Evolutionary conservation across 768 basidiomycete genomes (phyloP).

Genomic region (Cyclocybe cylindracea): DNA sequence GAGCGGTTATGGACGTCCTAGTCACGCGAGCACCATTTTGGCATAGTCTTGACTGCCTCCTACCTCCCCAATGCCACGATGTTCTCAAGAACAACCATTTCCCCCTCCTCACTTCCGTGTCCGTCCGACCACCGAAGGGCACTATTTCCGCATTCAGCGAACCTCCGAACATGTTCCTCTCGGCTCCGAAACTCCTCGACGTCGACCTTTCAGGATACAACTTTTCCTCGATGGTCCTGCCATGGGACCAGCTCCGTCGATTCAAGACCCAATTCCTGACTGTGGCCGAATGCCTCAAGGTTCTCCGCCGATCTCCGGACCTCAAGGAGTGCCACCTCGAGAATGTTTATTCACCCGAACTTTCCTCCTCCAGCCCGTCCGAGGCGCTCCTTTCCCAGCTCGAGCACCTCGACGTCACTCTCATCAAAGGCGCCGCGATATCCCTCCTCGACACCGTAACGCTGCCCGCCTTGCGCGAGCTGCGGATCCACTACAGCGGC

Average conservation of each 20-base stretch:
- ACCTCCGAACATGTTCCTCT: constrained; percentile 23
- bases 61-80: constrained; percentile 24
- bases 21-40: constrained; percentile 19
- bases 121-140: constrained; percentile 19
- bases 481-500: constrained; percentile 17
- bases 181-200: constrained; percentile 17
- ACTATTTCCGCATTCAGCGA: constrained; percentile 23
- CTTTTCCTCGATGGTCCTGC: constrained; percentile 20
- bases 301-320: constrained; percentile 17
- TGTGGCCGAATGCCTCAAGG: constrained; percentile 20
- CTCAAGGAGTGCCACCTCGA: constrained; percentile 22
- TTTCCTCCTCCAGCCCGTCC: constrained; percentile 1
- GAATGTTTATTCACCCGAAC: constrained; percentile 19
- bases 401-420: constrained; percentile 16
- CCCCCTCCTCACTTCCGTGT: constrained; percentile 9
- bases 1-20: constrained; percentile 19
- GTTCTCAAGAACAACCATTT: constrained; percentile 17
- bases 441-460: constrained; percentile 17
- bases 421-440: constrained; percentile 20
- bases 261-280: constrained; percentile 25
- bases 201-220: constrained; percentile 25
- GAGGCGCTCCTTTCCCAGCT: constrained; percentile 10
- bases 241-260: constrained; percentile 20
- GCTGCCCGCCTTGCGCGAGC: constrained; percentile 17
- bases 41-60: constrained; percentile 20